A percentile compares a stretch with the other conserved stretches of the same genome.
These are phyloP conservation scores for Apiospora marii DNA, from an alignment of 2,329 filamentous ascomycete species.

Conservation along the genomic window DNA sequence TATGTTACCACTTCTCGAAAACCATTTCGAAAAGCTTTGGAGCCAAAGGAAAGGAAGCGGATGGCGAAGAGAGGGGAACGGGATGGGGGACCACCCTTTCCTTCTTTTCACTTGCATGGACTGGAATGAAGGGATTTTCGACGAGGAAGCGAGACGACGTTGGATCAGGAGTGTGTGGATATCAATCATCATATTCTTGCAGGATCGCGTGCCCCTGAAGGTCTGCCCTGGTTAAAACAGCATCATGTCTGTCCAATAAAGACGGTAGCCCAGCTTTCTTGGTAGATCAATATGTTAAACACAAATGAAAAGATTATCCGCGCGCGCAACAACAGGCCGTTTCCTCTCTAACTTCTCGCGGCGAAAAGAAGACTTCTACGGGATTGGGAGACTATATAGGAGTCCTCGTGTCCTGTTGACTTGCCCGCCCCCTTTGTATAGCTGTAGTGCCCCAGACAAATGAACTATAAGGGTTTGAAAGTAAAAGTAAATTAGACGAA, in stretches of 20 bases:
- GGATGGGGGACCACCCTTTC: background rate
- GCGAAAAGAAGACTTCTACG: background rate
- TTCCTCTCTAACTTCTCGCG: background rate
- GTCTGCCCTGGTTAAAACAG: background rate
- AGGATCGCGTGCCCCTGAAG: background rate
- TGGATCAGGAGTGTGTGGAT: background rate
- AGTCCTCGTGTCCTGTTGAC: background rate
- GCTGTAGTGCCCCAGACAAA: background rate
- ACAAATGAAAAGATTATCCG: background rate
- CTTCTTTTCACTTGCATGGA: background rate
- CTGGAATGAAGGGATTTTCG: background rate
- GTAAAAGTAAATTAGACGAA: background rate
- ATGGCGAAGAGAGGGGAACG: background rate
- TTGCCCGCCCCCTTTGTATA: background rate
- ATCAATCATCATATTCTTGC: slow-evolving; percentile 5
- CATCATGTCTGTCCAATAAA: slow-evolving; percentile 3
- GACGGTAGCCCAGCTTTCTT: slow-evolving; percentile 10
- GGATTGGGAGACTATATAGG: background rate
- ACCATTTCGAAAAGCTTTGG: background rate
- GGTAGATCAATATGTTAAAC: background rate
- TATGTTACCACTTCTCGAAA: background rate
- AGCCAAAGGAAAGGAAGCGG: background rate
- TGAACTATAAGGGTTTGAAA: background rate
- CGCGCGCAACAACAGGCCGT: background rate
- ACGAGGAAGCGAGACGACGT: background rate